These are phyloP conservation scores for Usnea hakonensis DNA, from an alignment of 495 filamentous ascomycete genomes.

Conservation along the genomic window DNA sequence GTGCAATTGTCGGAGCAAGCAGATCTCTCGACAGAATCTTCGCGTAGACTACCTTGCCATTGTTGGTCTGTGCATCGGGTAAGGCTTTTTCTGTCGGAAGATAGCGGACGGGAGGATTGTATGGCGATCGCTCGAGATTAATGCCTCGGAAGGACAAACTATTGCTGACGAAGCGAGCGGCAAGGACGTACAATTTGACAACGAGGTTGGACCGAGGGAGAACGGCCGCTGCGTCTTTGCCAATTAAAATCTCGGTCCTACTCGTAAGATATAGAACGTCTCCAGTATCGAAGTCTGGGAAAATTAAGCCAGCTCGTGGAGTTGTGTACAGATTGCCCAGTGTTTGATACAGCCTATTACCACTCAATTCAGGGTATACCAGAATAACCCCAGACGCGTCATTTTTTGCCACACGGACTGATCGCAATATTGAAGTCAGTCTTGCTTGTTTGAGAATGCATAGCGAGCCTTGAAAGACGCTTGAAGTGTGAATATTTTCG, in stretches of 20 bases:
- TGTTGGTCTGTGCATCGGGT: slow-evolving; percentile 19
- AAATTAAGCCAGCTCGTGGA: slow-evolving; percentile 54
- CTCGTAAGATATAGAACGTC: slow-evolving; percentile 67
- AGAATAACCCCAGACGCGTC: slow-evolving; percentile 41
- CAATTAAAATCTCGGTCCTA: slow-evolving; percentile 52
- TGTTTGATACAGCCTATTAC: slow-evolving; percentile 75
- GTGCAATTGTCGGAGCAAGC: slow-evolving; percentile 56
- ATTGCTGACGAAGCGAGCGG: slow-evolving; percentile 52
- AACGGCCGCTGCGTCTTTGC: slow-evolving; percentile 48
- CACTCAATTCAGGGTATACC: slow-evolving; percentile 72
- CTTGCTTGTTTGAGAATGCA: no score
- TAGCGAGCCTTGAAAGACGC: no score
- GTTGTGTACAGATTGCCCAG: slow-evolving; percentile 64
- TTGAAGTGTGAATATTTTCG: no score
- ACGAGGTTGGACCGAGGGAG: slow-evolving; percentile 65
- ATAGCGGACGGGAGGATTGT: slow-evolving; percentile 58
- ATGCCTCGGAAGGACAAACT: slow-evolving; percentile 60
- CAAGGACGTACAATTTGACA: slow-evolving; percentile 54
- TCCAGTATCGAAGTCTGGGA: slow-evolving; percentile 65
- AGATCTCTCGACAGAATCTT: slow-evolving; percentile 44
- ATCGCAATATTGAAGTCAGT: no score
- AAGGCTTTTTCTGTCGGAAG: slow-evolving; percentile 41
- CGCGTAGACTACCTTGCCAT: slow-evolving; percentile 34
- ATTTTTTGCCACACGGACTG: slow-evolving; percentile 57
- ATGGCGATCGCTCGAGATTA: slow-evolving; percentile 53